Base-by-base conservation (phyloP, 169 alveolate genomes). In the Theileria annulata region DNA sequence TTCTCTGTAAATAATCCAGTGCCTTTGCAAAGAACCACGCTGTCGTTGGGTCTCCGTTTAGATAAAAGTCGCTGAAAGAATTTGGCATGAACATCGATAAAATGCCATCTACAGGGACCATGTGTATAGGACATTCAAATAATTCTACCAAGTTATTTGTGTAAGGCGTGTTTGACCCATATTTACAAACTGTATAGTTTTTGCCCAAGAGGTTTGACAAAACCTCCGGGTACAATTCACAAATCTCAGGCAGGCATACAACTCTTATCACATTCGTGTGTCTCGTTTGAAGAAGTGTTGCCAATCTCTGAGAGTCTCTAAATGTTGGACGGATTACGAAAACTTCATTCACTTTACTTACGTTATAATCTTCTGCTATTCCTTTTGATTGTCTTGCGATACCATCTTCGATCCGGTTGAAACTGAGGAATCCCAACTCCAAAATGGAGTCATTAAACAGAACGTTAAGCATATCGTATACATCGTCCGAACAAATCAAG, bases 1-100 rank as follows among this genome's bases (percentile, higher is more conserved):
- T 75, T 28, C 70, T 68, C 60, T 82, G 79, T 17, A 82, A 69
- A 30, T 82, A 71, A 17, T 76, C 86, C 12, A 82, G 13, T 49
- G 89, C 85, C 30, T 58, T 42, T 49, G 89, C 80, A 33, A 75
- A 82, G 75, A 82, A 76, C 89, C 89, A 82, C 35, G 89, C 72
- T 21, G 77, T 56, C 70, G 64, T 75, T 2, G 89, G 89, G 71
- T 82, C 89, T 13, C 89, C 85, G n/a, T 82, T 62, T 2, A 64
- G 66, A 48, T 75, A 75, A 35, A 82, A 82, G 21, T 71, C 69
- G 71, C 42, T 37, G 56, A 75, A 75, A 4, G 79, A 70, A 17
- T 49, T 42, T 13, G 80, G 21, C 56, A 82, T 51, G 54, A 82
- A 63, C 89, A 82, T 82, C 19, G 85, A 76, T 21, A 82, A 71